Base-by-base conservation (phyloP, 2,329 filamentous ascomycete species). In the Aspergillus sp. region DNA sequence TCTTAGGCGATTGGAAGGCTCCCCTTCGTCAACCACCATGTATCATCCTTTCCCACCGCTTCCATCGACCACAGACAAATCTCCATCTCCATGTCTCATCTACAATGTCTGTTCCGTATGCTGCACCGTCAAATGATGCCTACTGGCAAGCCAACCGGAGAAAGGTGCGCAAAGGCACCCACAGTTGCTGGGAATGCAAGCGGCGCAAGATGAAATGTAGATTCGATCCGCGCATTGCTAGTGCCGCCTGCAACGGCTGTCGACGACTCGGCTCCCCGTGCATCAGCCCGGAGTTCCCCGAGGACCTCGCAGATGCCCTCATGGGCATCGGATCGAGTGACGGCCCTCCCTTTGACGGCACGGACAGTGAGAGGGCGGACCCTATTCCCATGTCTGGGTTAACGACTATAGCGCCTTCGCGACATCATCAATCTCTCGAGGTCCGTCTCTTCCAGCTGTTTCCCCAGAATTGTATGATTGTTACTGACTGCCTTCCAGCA, bases 261-360 rank as follows among this genome's bases (percentile, higher is more conserved):
- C 51, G 47, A 25, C 56, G 68, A 29, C 65, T 66, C 11, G 51
- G 62, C 6, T 60, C 58, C 3, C 29, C 32, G 38, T 71, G 81
- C 48, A 63, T 81, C 42, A 73, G 78, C 56, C 81, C 83, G 58
- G 79, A 81, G 50, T 47, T 54, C n/a, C 73, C 74, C 20, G 44
- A 46, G 44, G 43, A 45, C 43, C 19, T 29, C 23, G 43, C 20
- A 29, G 7, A 45, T 19, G 23, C 7, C 43, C 21, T 23, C 21
- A 19, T 25, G 43, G 14, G 14, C 21, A 31, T 45, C 31, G 43
- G 21, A 29, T 9, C 25, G 5, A 29, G 25, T 7, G 25, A 29
- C 11, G 25, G 25, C 25, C 9, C 25, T 9, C 20, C 23, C 23
- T 29, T 4, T 62, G 53, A 29, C 46, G 11, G 40, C 43, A 32